Base-by-base conservation (phyloP, 306 rosid genomes). In the Prosopis cineraria region DNA sequence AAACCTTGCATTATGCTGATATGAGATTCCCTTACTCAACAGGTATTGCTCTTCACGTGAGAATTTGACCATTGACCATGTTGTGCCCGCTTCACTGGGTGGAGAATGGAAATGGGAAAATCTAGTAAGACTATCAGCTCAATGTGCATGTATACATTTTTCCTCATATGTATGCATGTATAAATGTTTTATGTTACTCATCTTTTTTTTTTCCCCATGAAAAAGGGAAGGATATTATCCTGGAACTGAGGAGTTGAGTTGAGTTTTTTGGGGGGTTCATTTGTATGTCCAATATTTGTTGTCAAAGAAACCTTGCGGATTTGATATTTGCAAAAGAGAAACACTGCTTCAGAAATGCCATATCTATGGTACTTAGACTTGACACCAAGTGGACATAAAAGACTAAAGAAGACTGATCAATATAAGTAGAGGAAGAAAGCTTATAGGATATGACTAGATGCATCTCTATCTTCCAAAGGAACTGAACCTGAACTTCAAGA, bases 41-140 rank as follows among this genome's bases (percentile, higher is more conserved):
- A 90, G 92, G 85, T 90, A 88, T 76, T 90, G 95, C 78, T 90
- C 83, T 74, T 77, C 91, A 20, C 78, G 66, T 7, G 90, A 90
- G 65, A 84, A 87, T 80, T 85, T 90, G 88, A 90, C 95, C 68
- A 86, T 90, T 59, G 95, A 90, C 73, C 95, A 90, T 83, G 92
- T 90, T 44, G 36, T 88, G 58, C 92, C 95, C 25, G 65, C 68
- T 50, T 83, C 90, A 56, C 80, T 78, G 22, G 92, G 95, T 25
- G 95, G 95, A 83, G 83, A 84, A 79, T 90, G 92, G 95, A 85
- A 73, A 40, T 88, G 95, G 95, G 92, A 90, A 73, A 90, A 90
- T 77, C 85, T 90, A 86, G 95, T 90, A 47, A 72, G 88, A 36
- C 68, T 10, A 25, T 52, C 20, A 44, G 20, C 63, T 65, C 5